Evolutionary conservation across 2,329 filamentous ascomycete genomes (phyloP), one percentile per base, ranked within the genome.

Genomic region (Coleophoma cylindrospora): DNA sequence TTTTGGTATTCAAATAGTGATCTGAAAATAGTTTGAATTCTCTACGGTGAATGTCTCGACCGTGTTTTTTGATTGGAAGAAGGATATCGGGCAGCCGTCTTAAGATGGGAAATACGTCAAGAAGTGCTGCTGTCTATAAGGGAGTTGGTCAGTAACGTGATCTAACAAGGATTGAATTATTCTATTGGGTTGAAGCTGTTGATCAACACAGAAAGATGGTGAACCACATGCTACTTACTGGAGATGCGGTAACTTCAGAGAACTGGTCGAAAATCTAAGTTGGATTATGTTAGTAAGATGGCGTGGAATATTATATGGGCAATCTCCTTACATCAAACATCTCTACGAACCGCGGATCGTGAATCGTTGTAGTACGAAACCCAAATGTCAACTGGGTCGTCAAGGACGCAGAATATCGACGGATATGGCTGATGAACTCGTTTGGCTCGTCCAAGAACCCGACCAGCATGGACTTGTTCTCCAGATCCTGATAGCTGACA

Each of bases 371-470:
- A 0, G 66, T 69, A 7, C 70, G 59, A 14, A 66, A 66, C 7
- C 69, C 69, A 49, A 66, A 72, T 13, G 68, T 61, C 51, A 72
- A 55, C 54, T 33, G 63, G 66, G 63, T 72, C 72, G 43, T 66
- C 72, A 50, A 74, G 68, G 56, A 74, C 52, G 78, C 78, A 40
- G 68, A 72, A 51, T 68, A 76, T 3, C 76, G 64, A 54, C 72
- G 72, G 0, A 74, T 68, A 54, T 77, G 73, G 32, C 65, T 49
- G 70, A 76, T 73, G 44, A 71, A 67, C 14, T 71, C 50, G 34
- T 68, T 63, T 0, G 74, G 74, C 1, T 63, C 50, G 1, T 65
- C 47, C 9, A 73, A 52, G 50, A 72, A 70, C 52, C 77, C 75
- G 4, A 62, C 56, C 3, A 79, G 51, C 65, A 79, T 69, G 56